These are phyloP conservation scores for Trapa incisa DNA, from an alignment of 345 rosid genomes.

Conservation along the genomic window DNA sequence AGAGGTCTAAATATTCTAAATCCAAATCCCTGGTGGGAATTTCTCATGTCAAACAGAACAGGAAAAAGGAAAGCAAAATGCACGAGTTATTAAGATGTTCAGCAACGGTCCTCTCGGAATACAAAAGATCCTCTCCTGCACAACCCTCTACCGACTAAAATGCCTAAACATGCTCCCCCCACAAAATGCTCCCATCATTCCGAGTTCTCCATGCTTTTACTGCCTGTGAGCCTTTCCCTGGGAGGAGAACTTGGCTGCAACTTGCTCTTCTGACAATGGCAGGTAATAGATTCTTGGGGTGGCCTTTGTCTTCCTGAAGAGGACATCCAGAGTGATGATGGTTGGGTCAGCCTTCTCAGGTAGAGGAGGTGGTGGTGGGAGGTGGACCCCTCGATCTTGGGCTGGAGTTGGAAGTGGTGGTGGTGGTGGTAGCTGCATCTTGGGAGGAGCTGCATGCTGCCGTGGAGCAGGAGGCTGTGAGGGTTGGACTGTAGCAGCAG, in stretches of 20 bases:
- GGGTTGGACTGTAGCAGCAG: conserved; percentile 25
- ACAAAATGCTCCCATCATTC: not conserved
- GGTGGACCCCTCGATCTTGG: conserved; percentile 43
- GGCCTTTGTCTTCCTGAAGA: conserved; percentile 85
- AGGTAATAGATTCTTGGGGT: conserved; percentile 91
- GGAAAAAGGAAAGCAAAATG: not conserved
- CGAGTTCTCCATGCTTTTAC: not conserved
- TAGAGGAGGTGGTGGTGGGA: conserved; percentile 46
- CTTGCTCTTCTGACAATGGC: conserved; percentile 85
- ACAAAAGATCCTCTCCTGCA: not conserved
- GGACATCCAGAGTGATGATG: conserved; percentile 83
- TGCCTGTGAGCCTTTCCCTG: conserved; percentile 24
- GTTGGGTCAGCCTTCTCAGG: conserved; percentile 71
- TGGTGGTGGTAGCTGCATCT: conserved; percentile 50
- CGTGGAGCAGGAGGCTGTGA: conserved; percentile 27
- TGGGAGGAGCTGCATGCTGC: conserved; percentile 38
- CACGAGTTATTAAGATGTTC: not conserved
- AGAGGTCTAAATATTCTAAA: not conserved
- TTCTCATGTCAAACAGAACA: not conserved
- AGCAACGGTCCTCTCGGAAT: not conserved
- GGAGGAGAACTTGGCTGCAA: conserved; percentile 57
- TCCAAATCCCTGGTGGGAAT: not conserved
- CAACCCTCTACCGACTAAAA: not conserved
- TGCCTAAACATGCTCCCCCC: not conserved
- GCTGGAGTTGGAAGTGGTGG: conserved; percentile 51